Base-by-base conservation (phyloP, 306 rosid species). In the Pyrus pyrifolia region DNA sequence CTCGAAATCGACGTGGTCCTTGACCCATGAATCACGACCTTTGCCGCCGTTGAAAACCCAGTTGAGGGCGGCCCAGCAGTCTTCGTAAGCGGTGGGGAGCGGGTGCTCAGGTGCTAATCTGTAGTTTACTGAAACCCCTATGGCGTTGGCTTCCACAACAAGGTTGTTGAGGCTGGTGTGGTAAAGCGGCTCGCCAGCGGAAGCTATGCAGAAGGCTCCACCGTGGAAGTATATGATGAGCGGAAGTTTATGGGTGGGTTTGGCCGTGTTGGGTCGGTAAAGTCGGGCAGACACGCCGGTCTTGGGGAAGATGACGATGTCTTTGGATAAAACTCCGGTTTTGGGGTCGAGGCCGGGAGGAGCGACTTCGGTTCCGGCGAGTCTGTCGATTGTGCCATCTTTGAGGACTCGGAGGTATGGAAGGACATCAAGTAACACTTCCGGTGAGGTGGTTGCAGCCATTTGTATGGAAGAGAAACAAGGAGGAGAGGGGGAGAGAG, bases 81-180 rank as follows among this genome's bases (percentile, higher is more conserved):
- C 98, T 4, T 94, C 77, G 23, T 81, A 89, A 0, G 97, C 93
- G 0, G 85, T 22, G 0, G 96, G 96, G 21, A 94, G 96, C 1
- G 98, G 96, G 25, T 85, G 85, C 78, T 94, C 98, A 1, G 96
- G 98, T 0, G 85, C 97, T 46, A 89, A 67, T 68, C 98, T 82
- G 72, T 94, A 91, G 30, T 85, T 78, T 17, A 91, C 88, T 0
- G 97, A 91, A 59, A 90, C 69, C 9, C 87, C 89, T 3, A 87
- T 71, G 45, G 77, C 60, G 60, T 90, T 81, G 21, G 95, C 81
- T 76, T 84, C 93, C 0, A 88, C 80, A 0, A 86, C 96, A 4
- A 94, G 86, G 33, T 38, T 67, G 88, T 84, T 94, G 81, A 90
- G 88, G 79, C 88, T 77, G 83, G 79, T 86, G 67, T 94, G 97